Evolutionary conservation across 306 rosid genomes (phyloP).

Genomic region (Ormosia semicastrata): DNA sequence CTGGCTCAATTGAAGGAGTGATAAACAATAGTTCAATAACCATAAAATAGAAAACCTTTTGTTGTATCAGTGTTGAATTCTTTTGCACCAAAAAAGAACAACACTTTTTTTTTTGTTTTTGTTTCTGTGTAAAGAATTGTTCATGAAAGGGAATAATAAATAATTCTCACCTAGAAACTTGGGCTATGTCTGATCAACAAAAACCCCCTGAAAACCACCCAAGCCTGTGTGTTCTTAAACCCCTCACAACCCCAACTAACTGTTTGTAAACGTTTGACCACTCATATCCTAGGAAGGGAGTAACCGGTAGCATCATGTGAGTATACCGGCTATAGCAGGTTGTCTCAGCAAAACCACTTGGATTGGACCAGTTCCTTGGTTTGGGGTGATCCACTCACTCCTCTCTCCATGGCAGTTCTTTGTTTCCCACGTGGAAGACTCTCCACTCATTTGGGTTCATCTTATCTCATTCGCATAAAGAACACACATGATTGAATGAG

Average conservation of each 20-base stretch:
- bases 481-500: conserved; percentile 3
- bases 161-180: conserved; percentile 40
- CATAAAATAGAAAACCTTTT: not conserved
- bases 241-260: conserved; percentile 44
- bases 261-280: conserved; percentile 48
- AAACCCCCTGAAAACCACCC: conserved; percentile 56
- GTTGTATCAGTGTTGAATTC: not conserved
- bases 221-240: conserved; percentile 50
- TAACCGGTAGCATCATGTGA: conserved; percentile 28
- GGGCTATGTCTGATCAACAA: conserved; percentile 50
- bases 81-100: not conserved
- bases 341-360: conserved; percentile 30
- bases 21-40: conserved; percentile 7
- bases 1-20: not conserved
- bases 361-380: conserved; percentile 58
- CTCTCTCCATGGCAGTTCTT: conserved; percentile 29
- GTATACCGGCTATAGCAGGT: conserved; percentile 46
- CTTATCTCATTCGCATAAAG: conserved; percentile 50
- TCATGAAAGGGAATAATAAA: not conserved
- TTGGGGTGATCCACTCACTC: conserved; percentile 59
- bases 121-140: not conserved
- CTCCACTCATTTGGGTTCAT: conserved; percentile 46
- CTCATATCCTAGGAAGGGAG: conserved; percentile 28
- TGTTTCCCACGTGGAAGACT: conserved; percentile 52
- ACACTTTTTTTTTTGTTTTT: not conserved